These are phyloP conservation scores for Aspergillus pseudoterreus DNA, from an alignment of 2,329 filamentous ascomycete species.

Conservation along the genomic window DNA sequence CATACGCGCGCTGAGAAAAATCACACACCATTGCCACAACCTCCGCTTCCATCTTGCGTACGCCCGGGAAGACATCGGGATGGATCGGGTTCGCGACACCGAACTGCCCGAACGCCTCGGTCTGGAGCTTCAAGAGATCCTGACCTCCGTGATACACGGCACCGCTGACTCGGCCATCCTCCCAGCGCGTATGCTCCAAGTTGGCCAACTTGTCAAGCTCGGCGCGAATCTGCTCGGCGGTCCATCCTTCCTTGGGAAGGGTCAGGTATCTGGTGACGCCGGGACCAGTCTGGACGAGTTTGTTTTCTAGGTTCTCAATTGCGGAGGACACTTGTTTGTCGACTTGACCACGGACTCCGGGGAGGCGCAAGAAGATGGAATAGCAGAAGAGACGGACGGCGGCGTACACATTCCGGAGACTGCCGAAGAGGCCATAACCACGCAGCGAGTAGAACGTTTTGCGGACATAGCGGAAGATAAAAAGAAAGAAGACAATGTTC, in stretches of 20 bases:
- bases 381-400: slow-evolving; percentile 71
- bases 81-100: slow-evolving; percentile 96
- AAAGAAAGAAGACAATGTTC: slow-evolving; percentile 85
- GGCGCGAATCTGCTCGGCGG: slow-evolving; percentile 69
- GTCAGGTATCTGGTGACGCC: slow-evolving; percentile 69
- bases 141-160: slow-evolving; percentile 95
- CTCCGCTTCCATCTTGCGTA: slow-evolving; percentile 99
- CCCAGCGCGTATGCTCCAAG: slow-evolving; percentile 95
- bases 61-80: slow-evolving; percentile 95
- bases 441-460: slow-evolving; percentile 79
- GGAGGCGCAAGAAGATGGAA: slow-evolving; percentile 78
- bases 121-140: slow-evolving; percentile 76
- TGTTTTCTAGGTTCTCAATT: slow-evolving; percentile 74
- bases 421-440: slow-evolving; percentile 82
- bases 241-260: slow-evolving; percentile 81
- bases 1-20: not conserved
- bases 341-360: slow-evolving; percentile 81
- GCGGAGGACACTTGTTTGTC: slow-evolving; percentile 79
- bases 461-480: slow-evolving; percentile 78
- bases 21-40: slow-evolving; percentile 84
- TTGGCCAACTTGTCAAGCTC: slow-evolving; percentile 75
- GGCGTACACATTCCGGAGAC: slow-evolving; percentile 69
- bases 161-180: slow-evolving; percentile 89
- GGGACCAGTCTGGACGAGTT: slow-evolving; percentile 71
- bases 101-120: slow-evolving; percentile 89